Evolutionary conservation across 164 flowering plant genomes (phyloP).

Genomic region (Cinnamomum chago): DNA sequence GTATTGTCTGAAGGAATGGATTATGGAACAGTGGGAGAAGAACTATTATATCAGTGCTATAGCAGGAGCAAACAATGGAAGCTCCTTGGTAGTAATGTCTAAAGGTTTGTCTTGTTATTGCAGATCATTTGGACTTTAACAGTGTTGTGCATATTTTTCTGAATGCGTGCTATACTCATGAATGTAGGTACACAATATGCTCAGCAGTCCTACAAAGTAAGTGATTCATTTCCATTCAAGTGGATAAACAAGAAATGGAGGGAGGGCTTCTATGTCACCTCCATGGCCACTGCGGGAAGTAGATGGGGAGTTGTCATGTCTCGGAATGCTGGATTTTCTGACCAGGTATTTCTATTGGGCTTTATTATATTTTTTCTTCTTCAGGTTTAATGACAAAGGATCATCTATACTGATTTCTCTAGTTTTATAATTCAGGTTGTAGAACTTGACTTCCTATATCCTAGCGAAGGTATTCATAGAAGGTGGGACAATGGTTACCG

Average conservation of each 20-base stretch:
- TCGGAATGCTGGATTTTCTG: slow-evolving; percentile 85
- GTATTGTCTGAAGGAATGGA: slow-evolving; percentile 70
- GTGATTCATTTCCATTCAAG: slow-evolving; percentile 87
- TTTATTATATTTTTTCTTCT: no score
- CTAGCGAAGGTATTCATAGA: slow-evolving; percentile 87
- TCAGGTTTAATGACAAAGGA: no score
- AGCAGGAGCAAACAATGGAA: slow-evolving; percentile 82
- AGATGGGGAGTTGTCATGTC: slow-evolving; percentile 96
- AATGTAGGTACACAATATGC: slow-evolving; percentile 64
- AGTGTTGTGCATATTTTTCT: neutral
- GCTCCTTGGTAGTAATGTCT: slow-evolving; percentile 93
- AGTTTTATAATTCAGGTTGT: slow-evolving; percentile 46
- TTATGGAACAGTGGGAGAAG: slow-evolving; percentile 96
- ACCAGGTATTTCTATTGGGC: slow-evolving; percentile 49
- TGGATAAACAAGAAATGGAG: slow-evolving; percentile 97
- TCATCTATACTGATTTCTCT: no score
- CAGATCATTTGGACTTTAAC: no score
- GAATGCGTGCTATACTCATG: neutral
- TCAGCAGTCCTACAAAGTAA: slow-evolving; percentile 92
- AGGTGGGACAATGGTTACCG: slow-evolving; percentile 91
- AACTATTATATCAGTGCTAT: slow-evolving; percentile 83
- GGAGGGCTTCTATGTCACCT: slow-evolving; percentile 81
- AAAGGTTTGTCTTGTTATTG: slow-evolving; percentile 46
- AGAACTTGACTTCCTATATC: slow-evolving; percentile 83
- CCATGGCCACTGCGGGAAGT: slow-evolving; percentile 88